Evolutionary conservation across 2,329 filamentous ascomycete genomes (phyloP), one percentile per base, ranked within the genome.

Genomic region (Lachnellula hyalina): DNA sequence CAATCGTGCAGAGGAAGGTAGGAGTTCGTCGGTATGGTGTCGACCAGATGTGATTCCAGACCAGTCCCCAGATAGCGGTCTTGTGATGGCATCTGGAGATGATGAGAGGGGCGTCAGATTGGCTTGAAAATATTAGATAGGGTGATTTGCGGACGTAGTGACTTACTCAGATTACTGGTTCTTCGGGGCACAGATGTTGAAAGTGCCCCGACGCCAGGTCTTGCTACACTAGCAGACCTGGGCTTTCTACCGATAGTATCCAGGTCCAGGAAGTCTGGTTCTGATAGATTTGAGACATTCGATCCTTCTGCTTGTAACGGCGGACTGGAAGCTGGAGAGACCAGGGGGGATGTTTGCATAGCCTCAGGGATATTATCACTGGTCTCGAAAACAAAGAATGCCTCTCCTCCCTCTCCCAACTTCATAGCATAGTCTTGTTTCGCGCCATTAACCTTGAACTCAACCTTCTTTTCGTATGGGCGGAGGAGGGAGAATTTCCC

Each of bases 381-480:
- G 8, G 94, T 99, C 75, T 97, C 91, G 68, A 99, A 97, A 61
- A 99, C 91, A 72, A 99, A 99, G 75, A 99, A 99, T 25, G 94
- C 94, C 75, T 99, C 94, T 61, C 94, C 94, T 51, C 90, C 94
- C 70, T 99, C 94, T 45, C 94, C 94, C 19, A 99, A 81, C 75
- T 99, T 99, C 94, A 99, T 99, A 47, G 94, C 85, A 76, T 96
- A 96, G 63, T 94, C 81, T 71, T 96, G 91, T 73, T 94, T 95
- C 58, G 82, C 75, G 67, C 89, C 88, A 78, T 99, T 99, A 79
- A 99, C 92, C 65, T 82, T 83, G 75, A 99, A 99, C 74, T 97
- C 92, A 67, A 99, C 94, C 82, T 97, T 99, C 76, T 99, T 99
- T 74, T 99, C 94, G 57, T 86, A 96, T 0, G 94, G 94, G 21